Conservation (phyloP, 805 yeast species). For the Pichia eremophila region DNA sequence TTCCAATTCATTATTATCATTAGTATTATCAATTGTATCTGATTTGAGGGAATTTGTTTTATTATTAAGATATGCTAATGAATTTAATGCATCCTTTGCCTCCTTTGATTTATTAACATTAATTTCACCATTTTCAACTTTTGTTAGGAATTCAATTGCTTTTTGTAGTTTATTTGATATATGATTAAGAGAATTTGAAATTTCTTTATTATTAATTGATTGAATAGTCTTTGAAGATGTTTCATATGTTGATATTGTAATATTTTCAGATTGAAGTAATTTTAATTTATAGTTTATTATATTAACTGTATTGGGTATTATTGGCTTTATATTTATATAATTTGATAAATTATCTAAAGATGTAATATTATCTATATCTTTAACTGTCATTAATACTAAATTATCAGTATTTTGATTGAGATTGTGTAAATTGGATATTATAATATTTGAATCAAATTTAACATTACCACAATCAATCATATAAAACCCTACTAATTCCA, state of each 20-base stretch:
- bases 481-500: conserved; percentile 20
- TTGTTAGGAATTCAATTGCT: conserved; percentile 10
- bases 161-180: conserved; percentile 3
- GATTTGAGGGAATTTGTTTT: not conserved
- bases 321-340: not conserved
- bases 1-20: not conserved
- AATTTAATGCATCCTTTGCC: conserved; percentile 6
- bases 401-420: not conserved
- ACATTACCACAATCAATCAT: not conserved
- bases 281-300: not conserved
- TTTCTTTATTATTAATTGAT: not conserved
- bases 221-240: not conserved
- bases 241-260: not conserved
- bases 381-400: not conserved
- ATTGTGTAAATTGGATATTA: not conserved
- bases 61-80: conserved; percentile 9
- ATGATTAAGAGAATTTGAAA: not conserved
- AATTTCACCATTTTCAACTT: conserved; percentile 4
- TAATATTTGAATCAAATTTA: not conserved
- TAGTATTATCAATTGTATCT: too few relatives aligned
- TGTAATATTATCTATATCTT: not conserved
- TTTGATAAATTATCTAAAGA: not conserved
- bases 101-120: not conserved
- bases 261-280: not conserved
- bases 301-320: not conserved